phyloP scores from a whole-genome alignment of 495 filamentous ascomycete species.

The Aspergillus avenaceus region DNA sequence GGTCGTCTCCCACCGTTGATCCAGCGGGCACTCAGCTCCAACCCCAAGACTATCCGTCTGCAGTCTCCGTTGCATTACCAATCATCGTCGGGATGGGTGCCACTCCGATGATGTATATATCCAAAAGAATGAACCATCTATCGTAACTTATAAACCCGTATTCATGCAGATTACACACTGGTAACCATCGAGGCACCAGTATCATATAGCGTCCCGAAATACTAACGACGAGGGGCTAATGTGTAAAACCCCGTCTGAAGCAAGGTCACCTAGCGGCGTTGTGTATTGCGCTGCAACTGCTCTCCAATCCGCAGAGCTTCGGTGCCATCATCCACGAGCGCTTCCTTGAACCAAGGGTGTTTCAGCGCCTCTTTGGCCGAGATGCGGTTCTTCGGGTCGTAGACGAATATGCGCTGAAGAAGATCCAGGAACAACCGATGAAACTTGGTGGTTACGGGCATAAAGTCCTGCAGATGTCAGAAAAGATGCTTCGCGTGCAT shows the following conservation, averaged over 20 bases:
- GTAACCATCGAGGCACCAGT: constrained; percentile 6
- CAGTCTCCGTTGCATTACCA: not conserved
- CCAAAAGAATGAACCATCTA: constrained; percentile 30
- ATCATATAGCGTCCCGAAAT: not conserved
- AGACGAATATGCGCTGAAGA: constrained; percentile 86
- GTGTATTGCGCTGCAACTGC: constrained; percentile 27
- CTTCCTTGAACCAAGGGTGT: constrained; percentile 92
- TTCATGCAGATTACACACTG: constrained; percentile 12
- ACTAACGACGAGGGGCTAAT: not conserved
- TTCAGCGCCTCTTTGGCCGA: constrained; percentile 87
- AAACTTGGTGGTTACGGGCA: constrained; percentile 73
- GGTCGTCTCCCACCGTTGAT: not conserved
- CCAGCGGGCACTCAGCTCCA: not conserved
- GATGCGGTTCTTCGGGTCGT: constrained; percentile 86
- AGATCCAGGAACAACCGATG: constrained; percentile 84
- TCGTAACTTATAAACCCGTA: constrained; percentile 20
- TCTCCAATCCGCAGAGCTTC: constrained; percentile 74
- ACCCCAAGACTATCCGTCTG: not conserved
- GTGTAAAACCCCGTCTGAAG: not conserved
- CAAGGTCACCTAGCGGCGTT: constrained; percentile 14
- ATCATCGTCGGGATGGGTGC: constrained; percentile 19
- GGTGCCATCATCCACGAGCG: constrained; percentile 82
- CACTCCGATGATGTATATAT: constrained; percentile 28
- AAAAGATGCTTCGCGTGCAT: not conserved
- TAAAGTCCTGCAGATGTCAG: constrained; percentile 70